Conservation (phyloP, 2,329 filamentous ascomycete species). For the Hortaea werneckii region DNA sequence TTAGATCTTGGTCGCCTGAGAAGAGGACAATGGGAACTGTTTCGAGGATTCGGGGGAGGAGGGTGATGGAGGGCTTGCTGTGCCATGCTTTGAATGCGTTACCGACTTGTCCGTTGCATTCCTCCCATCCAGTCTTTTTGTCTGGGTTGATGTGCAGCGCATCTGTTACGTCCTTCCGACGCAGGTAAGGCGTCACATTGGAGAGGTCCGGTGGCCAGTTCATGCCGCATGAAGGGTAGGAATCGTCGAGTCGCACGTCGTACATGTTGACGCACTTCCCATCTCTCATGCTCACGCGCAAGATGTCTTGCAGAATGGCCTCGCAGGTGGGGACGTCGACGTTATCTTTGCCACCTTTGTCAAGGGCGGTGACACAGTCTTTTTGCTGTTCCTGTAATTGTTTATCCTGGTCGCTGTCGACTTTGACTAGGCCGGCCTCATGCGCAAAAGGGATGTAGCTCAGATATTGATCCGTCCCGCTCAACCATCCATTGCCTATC, state of each 20-base stretch:
- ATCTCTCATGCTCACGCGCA: constrained; percentile 51
- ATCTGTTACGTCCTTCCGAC: constrained; percentile 62
- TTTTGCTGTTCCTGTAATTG: constrained; percentile 59
- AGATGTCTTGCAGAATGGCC: constrained; percentile 60
- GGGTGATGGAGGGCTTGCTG: constrained; percentile 60
- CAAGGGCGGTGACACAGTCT: constrained; percentile 54
- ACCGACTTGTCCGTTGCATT: constrained; percentile 76
- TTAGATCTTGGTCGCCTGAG: constrained; percentile 85
- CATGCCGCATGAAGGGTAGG: constrained; percentile 81
- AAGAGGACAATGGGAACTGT: constrained; percentile 76
- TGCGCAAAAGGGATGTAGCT: constrained; percentile 77
- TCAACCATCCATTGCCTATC: constrained; percentile 97
- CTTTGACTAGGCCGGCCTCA: constrained; percentile 60
- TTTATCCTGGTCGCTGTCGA: constrained; percentile 55
- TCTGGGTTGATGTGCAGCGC: constrained; percentile 75
- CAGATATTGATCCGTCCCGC: constrained; percentile 79
- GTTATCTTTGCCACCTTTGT: constrained; percentile 46
- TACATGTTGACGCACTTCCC: constrained; percentile 87
- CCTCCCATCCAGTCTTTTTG: constrained; percentile 80
- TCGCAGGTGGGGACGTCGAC: constrained; percentile 69
- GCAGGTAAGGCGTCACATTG: constrained; percentile 72
- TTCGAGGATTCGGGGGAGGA: constrained; percentile 69
- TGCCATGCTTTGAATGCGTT: constrained; percentile 58
- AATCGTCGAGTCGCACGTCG: constrained; percentile 76
- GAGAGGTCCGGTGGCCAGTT: constrained; percentile 89